Percentiles rank a stretch among this genome's conserved stretches.
Evolutionary conservation across 2,329 filamentous ascomycete genomes (phyloP).

Genomic region (Aspergillus sp.): DNA sequence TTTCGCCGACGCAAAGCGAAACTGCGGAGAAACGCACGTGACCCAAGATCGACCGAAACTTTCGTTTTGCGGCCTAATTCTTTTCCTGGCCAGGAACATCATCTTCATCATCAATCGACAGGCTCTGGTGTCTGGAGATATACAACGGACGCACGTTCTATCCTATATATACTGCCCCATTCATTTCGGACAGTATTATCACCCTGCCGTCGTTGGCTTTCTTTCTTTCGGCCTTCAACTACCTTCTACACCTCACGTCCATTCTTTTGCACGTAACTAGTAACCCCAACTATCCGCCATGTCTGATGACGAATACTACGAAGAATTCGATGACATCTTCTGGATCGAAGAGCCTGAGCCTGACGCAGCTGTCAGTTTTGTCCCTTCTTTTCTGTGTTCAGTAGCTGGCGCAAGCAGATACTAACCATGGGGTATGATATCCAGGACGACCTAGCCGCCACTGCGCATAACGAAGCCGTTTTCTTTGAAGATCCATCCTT

Average conservation of each 20-base stretch:
- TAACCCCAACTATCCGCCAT: conserved; percentile 9
- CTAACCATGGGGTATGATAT: background rate
- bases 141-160: too few relatives aligned
- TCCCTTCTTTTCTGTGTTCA: background rate
- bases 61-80: conserved; percentile 8
- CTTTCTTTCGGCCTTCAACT: too few relatives aligned
- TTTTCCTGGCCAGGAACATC: background rate
- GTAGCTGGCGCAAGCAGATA: too few relatives aligned
- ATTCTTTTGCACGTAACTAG: too few relatives aligned
- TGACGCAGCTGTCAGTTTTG: conserved; percentile 25
- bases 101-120: background rate
- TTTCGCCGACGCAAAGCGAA: conserved; percentile 32
- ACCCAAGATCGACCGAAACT: conserved; percentile 7
- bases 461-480: conserved; percentile 33
- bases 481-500: conserved; percentile 32
- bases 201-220: too few relatives aligned
- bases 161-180: too few relatives aligned
- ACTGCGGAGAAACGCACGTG: conserved; percentile 29
- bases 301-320: conserved; percentile 33
- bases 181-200: too few relatives aligned
- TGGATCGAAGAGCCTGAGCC: conserved; percentile 30
- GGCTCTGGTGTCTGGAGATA: too few relatives aligned
- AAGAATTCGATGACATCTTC: conserved; percentile 28
- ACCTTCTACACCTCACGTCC: too few relatives aligned
- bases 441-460: conserved; percentile 38